A percentile compares a stretch with the other conserved stretches of the same genome.
phyloP scores from a whole-genome alignment of 768 basidiomycete species.

The Tulasnella sp. region DNA sequence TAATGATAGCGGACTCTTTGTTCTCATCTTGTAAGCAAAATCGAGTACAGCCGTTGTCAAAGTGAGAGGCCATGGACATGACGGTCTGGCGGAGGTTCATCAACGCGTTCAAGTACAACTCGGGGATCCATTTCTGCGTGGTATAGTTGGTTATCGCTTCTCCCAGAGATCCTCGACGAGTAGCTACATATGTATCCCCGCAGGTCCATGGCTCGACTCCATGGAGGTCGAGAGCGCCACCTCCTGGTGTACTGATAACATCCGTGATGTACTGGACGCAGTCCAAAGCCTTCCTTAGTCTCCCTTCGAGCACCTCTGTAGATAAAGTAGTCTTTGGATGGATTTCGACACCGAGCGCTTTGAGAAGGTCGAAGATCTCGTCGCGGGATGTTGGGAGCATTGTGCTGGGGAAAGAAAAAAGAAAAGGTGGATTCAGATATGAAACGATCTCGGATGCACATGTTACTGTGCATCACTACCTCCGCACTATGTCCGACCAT shows the following conservation, averaged over 20 bases:
- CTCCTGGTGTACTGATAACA: background rate
- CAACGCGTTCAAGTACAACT: background rate
- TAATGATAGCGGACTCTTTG: background rate
- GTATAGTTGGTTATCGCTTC: background rate
- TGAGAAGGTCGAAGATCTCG: background rate
- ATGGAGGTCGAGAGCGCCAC: background rate
- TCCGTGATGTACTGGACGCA: background rate
- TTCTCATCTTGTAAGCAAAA: background rate
- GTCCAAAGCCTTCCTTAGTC: constrained; percentile 3
- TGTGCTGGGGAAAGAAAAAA: too few species aligned
- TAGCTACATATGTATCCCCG: too few species aligned
- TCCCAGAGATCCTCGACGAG: background rate
- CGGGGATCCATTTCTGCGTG: background rate
- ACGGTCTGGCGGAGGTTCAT: background rate
- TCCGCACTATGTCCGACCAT: too few species aligned
- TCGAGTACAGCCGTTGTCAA: background rate
- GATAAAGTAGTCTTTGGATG: background rate
- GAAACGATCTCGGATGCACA: too few species aligned
- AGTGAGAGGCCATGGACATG: background rate
- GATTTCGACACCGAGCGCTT: background rate
- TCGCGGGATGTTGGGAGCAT: background rate
- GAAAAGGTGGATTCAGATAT: too few species aligned
- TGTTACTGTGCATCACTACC: too few species aligned
- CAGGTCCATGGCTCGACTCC: background rate
- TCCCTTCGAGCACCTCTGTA: background rate